Base-by-base conservation (phyloP, 371 early-diverging fungal genomes). In the Mucor indicus region DNA sequence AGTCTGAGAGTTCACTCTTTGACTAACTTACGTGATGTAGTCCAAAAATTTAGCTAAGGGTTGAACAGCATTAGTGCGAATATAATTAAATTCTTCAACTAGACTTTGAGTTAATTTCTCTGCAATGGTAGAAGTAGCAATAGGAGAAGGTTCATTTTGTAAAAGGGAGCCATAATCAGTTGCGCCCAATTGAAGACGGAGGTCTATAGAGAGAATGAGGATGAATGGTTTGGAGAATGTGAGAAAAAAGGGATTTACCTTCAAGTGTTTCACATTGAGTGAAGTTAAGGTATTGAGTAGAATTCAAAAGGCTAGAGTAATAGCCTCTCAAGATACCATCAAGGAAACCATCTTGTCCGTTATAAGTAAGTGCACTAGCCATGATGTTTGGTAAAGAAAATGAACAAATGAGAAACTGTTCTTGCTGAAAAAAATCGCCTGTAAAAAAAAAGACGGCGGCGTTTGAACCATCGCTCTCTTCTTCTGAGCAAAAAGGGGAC, bases 201-300 rank as follows among this genome's bases (percentile, higher is more conserved):
- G 60, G 45, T 76, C 76, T 75, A 22, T 43, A 29, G 10, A 1
- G 11, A 20, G 27, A 23, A 19, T 23, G 33, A 45, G 17, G 19
- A 33, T 22, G 19, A 22, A 38, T 16, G 3, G 43, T 17, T 37
- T 53, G 31, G 12, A 3, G 23, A 2, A 20, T n/a, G 19, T 31
- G 19, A 38, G 38, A 4, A 38, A 4, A 21, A 2, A 29, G 19
- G 7, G 2, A 17, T 20, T 52, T 64, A 93, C 93, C 96, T 62
- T 98, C 98, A 38, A 98, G 80, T n/a, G 92, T 94, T 72, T 97
- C 98, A 80, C 98, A 97, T 64, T 98, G 98, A 11, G 91, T 88
- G 56, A 98, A 79, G 80, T 96, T 98, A 38, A 86, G 64, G 74
- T 98, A 98, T 55, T 92, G 86, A 17, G 81, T 70, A 20, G 74